A percentile compares a stretch with the other conserved stretches of the same genome.
Evolutionary conservation across 73 alveolate genomes (phyloP).

Genomic region (Paramecium pentaurelia): DNA sequence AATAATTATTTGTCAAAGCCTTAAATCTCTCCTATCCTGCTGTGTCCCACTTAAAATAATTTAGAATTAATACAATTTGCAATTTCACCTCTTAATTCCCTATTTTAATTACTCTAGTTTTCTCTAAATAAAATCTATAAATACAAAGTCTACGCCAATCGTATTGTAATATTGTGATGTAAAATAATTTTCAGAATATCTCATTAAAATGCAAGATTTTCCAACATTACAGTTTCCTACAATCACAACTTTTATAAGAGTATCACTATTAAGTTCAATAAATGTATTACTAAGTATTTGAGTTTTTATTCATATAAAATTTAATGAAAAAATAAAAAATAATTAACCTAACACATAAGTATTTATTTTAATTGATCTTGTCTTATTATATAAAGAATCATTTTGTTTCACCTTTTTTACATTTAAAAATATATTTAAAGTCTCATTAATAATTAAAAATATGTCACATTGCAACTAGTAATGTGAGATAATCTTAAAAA

Average conservation of each 20-base stretch:
- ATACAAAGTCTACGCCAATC: slow-evolving; percentile 16
- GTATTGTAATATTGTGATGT: background rate
- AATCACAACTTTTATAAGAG: background rate
- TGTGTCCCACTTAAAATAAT: background rate
- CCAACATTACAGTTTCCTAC: slow-evolving; percentile 10
- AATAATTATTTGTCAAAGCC: background rate
- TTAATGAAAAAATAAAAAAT: background rate
- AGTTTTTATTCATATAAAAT: background rate
- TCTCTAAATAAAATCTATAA: background rate
- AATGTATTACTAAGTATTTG: background rate
- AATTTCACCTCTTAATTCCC: background rate
- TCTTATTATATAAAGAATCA: too few species aligned
- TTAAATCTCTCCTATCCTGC: slow-evolving; percentile 26
- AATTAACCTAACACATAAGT: background rate
- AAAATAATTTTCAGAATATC: background rate
- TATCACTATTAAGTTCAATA: background rate
- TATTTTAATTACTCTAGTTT: background rate
- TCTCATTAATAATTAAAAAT: too few species aligned
- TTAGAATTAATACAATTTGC: background rate
- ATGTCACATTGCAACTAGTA: too few species aligned
- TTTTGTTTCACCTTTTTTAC: too few species aligned
- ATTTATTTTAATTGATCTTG: too few species aligned
- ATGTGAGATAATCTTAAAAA: too few species aligned
- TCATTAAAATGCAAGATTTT: slow-evolving; percentile 1
- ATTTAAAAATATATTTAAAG: too few species aligned